Evolutionary conservation across 495 filamentous ascomycete genomes (phyloP).

Genomic region (Apiosordaria backusii): DNA sequence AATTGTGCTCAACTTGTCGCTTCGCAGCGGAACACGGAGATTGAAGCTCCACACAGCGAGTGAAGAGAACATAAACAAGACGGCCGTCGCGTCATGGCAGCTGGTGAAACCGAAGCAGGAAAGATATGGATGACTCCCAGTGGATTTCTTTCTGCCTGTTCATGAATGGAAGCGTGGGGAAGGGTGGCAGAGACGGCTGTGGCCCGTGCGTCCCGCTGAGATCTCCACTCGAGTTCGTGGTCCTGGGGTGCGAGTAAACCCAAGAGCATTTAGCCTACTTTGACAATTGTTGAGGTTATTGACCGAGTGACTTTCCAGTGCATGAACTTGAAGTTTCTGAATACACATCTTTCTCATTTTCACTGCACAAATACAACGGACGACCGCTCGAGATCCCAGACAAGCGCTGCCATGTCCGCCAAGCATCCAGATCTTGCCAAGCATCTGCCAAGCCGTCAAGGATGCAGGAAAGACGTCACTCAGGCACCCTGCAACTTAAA

Average conservation of each 20-base stretch:
- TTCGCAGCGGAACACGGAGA: not conserved
- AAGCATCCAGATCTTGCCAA: constrained; percentile 22
- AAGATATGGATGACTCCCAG: not conserved
- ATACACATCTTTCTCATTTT: not conserved
- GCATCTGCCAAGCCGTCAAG: constrained; percentile 37
- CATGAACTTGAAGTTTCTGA: not conserved
- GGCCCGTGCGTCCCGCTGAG: not conserved
- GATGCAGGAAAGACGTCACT: constrained; percentile 15
- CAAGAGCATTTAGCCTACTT: too few relatives aligned
- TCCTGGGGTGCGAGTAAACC: too few relatives aligned
- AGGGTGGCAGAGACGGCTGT: not conserved
- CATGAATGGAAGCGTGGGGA: not conserved
- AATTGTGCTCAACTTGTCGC: constrained; percentile 20
- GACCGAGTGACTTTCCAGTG: not conserved
- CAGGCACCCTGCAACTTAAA: not conserved
- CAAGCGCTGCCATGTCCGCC: constrained; percentile 18
- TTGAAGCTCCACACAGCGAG: not conserved
- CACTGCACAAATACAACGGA: not conserved
- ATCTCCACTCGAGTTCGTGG: not conserved
- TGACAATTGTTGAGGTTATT: not conserved
- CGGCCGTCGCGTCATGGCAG: not conserved
- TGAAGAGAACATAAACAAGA: not conserved
- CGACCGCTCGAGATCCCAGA: not conserved
- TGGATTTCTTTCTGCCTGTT: not conserved
- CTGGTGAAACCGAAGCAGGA: not conserved